A percentile compares a stretch with the other conserved stretches of the same genome.
phyloP scores from a whole-genome alignment of 192 early-diverging fungal genomes.

The Gaertneriomyces sp. region DNA sequence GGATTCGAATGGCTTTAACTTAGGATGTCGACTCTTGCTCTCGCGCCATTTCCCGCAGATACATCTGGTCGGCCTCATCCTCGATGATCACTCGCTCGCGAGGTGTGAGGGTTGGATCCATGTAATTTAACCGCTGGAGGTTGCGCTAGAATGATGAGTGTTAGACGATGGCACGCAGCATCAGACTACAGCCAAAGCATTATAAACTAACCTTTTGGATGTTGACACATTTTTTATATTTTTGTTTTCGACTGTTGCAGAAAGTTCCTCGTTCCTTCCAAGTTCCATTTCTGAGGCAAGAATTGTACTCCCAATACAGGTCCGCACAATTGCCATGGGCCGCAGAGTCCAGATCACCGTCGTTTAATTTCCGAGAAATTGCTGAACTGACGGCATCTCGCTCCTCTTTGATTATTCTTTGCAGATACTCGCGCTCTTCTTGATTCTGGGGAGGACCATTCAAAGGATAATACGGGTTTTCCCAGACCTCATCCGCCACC shows the following conservation, averaged over 20 bases:
- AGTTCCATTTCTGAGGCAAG: slow-evolving; percentile 10
- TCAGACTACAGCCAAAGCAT: background rate
- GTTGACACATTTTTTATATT: slow-evolving; percentile 4
- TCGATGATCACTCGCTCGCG: slow-evolving; percentile 24
- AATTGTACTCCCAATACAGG: slow-evolving; percentile 1
- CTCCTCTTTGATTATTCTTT: slow-evolving; percentile 7
- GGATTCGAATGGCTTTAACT: no score
- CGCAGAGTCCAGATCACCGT: background rate
- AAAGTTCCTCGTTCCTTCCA: slow-evolving; percentile 8
- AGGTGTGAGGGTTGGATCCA: background rate
- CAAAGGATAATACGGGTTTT: slow-evolving; percentile 29
- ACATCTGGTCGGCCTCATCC: slow-evolving; percentile 22
- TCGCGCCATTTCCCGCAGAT: slow-evolving; percentile 9
- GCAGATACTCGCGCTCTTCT: slow-evolving; percentile 12
- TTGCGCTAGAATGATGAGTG: slow-evolving; percentile 10
- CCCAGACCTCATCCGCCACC: slow-evolving; percentile 17
- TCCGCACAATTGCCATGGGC: slow-evolving; percentile 24
- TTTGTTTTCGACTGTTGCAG: slow-evolving; percentile 9
- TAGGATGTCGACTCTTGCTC: no score
- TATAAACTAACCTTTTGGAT: slow-evolving; percentile 12
- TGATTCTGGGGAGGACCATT: slow-evolving; percentile 18
- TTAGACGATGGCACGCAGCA: no score
- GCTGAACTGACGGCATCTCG: slow-evolving; percentile 1
- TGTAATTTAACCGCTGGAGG: slow-evolving; percentile 16
- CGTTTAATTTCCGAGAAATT: slow-evolving; percentile 5